phyloP scores from a whole-genome alignment of 768 basidiomycete species.

The Pholiota molesta region DNA sequence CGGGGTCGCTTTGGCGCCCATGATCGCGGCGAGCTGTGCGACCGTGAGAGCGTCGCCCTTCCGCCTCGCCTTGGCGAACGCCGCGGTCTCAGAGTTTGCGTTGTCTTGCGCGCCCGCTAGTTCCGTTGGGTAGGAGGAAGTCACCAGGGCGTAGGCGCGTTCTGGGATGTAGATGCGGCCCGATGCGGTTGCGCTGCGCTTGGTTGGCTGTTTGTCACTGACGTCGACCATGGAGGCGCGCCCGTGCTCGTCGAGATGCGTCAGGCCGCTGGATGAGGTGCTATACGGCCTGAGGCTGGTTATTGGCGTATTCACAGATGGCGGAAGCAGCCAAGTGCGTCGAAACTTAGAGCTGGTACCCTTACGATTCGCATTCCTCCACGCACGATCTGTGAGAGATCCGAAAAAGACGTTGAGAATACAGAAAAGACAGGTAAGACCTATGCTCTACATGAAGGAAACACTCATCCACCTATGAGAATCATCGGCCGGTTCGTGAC shows the following conservation, averaged over 20 bases:
- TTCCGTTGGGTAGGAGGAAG: constrained; percentile 38
- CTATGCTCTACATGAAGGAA: constrained; percentile 30
- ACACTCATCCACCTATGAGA: constrained; percentile 88
- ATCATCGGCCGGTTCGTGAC: constrained; percentile 87
- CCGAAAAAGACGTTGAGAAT: constrained; percentile 17
- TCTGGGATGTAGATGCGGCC: constrained; percentile 73
- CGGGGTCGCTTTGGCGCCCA: constrained; percentile 84
- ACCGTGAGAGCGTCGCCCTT: constrained; percentile 78
- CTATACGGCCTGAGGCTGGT: constrained; percentile 25
- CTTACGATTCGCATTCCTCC: neutral
- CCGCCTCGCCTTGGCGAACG: constrained; percentile 50
- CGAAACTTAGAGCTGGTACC: neutral
- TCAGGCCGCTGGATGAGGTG: constrained; percentile 41
- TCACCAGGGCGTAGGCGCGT: constrained; percentile 67
- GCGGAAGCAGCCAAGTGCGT: neutral
- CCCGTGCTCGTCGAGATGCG: constrained; percentile 75
- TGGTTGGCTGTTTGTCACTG: constrained; percentile 58
- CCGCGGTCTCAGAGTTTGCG: constrained; percentile 29
- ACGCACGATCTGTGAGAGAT: neutral
- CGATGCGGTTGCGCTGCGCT: constrained; percentile 72
- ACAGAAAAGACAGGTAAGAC: constrained; percentile 20
- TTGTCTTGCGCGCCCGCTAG: constrained; percentile 3
- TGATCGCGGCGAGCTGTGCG: constrained; percentile 85
- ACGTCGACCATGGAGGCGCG: constrained; percentile 87
- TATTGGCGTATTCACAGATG: neutral